Conservation (phyloP, 306 rosid species). For the Malus fusca region DNA sequence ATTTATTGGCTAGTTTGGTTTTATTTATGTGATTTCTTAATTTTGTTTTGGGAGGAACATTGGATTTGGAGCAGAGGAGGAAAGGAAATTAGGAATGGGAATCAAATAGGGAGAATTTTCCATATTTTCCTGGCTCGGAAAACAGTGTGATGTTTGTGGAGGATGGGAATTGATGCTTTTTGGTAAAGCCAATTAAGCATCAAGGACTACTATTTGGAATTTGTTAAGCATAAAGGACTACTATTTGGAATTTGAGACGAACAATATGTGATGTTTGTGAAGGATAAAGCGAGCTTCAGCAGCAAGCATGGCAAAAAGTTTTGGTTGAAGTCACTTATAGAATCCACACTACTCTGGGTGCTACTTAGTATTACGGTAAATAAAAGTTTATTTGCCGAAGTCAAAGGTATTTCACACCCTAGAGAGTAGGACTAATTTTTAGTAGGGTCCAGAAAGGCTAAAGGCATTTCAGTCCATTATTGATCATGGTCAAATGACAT, state of each 20-base stretch:
- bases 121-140: not conserved
- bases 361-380: too few relatives aligned
- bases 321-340: not conserved
- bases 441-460: too few relatives aligned
- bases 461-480: too few relatives aligned
- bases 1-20: not conserved
- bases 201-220: not conserved
- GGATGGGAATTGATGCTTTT: not conserved
- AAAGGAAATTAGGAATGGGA: not conserved
- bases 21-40: not conserved
- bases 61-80: not conserved
- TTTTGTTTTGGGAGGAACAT: not conserved
- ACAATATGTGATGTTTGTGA: not conserved
- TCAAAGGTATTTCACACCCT: too few relatives aligned
- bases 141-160: not conserved
- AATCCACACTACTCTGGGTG: not conserved
- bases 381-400: too few relatives aligned
- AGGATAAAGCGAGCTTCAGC: not conserved
- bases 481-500: too few relatives aligned
- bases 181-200: not conserved
- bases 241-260: not conserved
- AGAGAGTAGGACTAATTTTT: too few relatives aligned
- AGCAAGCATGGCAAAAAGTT: not conserved
- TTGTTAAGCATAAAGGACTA: not conserved
- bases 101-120: not conserved